Base-by-base conservation (phyloP, 2,329 filamentous ascomycete species). In the Fusarium beomiforme region DNA sequence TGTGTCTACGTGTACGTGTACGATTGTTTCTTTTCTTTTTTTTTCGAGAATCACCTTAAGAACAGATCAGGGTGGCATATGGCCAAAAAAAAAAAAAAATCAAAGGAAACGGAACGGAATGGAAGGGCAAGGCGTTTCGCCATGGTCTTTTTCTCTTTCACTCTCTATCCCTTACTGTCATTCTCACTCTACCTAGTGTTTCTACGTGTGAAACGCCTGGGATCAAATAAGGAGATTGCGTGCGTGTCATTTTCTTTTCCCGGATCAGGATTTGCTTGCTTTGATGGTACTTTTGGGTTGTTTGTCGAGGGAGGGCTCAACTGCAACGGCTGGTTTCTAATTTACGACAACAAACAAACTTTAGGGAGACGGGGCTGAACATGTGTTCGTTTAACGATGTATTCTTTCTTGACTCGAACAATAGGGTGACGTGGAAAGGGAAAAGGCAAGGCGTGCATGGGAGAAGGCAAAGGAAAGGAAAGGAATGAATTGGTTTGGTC, bases 1-100 rank as follows among this genome's bases (percentile, higher is more conserved):
- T 62, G 73, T 72, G 77, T 78, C 77, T 78, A 79, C 72, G 75
- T 81, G 79, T 78, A 79, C 71, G 75, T 81, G 79, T 81, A 81
- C 79, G 77, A 81, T 81, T 79, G 78, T 79, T 76, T 77, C 72
- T 74, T 72, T 56, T 53, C 42, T 77, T 72, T 42, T 74, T 72
- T 76, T 75, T 71, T 75, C 67, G 74, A 78, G 74, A 80, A 77
- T 75, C 74, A 75, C 75, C 75, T 76, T 74, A 73, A 78, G 64
- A 64, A 56, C 71, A 74, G 77, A 77, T 75, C 75, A 78, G 76
- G 77, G 74, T 70, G 77, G 77, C 73, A 72, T 59, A 67, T 70
- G 69, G 67, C 70, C n/a, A n/a, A n/a, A n/a, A n/a, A n/a, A n/a
- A n/a, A n/a, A 70, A 68, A 67, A 36, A 49, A 49, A 67, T 43